These are phyloP conservation scores for Chlorella sp. DNA, from an alignment of 139 green algal species.

Conservation along the genomic window DNA sequence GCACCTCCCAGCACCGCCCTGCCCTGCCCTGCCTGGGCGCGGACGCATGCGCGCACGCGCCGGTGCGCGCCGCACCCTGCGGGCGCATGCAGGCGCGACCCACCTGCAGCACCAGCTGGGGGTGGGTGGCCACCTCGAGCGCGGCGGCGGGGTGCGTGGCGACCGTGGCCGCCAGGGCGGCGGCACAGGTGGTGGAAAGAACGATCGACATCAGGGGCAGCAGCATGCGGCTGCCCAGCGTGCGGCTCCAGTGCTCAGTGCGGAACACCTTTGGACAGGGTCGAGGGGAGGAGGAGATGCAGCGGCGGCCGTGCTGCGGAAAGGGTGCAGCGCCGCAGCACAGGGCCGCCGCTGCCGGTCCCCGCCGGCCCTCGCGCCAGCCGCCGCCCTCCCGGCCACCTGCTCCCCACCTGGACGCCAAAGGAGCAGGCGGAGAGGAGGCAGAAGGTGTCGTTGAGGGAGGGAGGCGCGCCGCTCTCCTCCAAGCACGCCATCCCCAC, in stretches of 20 bases:
- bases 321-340: background rate
- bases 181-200: background rate
- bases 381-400: too few relatives aligned
- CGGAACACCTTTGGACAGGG: background rate
- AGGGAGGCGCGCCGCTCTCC: slow-evolving; percentile 21
- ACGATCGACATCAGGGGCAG: background rate
- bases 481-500: slow-evolving; percentile 61
- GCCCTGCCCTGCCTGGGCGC: too few relatives aligned
- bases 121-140: background rate
- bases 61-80: too few relatives aligned
- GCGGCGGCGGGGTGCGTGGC: background rate
- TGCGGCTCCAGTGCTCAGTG: background rate
- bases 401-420: slow-evolving; percentile 51
- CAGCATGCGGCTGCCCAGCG: background rate
- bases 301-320: background rate
- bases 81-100: too few relatives aligned
- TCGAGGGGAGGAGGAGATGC: background rate
- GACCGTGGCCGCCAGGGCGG: background rate
- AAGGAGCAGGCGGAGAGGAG: slow-evolving; percentile 64
- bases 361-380: too few relatives aligned
- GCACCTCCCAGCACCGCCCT: too few relatives aligned
- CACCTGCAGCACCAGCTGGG: too few relatives aligned
- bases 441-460: slow-evolving; percentile 54
- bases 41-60: too few relatives aligned
- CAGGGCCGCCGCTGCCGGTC: background rate